Evolutionary conservation across 2,329 filamentous ascomycete genomes (phyloP).

Genomic region (Penicillium brasilianum): DNA sequence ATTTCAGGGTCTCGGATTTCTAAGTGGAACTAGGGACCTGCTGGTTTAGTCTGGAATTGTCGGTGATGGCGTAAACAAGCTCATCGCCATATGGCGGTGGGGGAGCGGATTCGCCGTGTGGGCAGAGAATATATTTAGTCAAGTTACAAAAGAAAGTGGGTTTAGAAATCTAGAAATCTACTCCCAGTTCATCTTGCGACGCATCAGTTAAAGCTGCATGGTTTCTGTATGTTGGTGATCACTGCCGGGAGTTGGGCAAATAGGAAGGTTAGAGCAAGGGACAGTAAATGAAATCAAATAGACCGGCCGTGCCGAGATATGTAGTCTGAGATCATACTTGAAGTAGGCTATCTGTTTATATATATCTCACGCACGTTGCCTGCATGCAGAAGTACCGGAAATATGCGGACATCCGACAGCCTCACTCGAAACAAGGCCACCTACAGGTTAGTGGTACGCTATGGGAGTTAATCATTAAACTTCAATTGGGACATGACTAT

Average conservation of each 20-base stretch:
- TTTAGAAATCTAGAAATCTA: background rate
- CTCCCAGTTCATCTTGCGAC: background rate
- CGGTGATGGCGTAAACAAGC: conserved; percentile 14
- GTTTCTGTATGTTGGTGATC: background rate
- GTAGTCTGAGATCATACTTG: conserved; percentile 1
- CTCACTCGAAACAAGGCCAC: conserved; percentile 1
- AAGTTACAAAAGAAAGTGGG: background rate
- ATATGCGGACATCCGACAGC: background rate
- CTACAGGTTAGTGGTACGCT: background rate
- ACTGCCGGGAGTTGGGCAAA: background rate
- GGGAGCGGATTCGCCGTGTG: background rate
- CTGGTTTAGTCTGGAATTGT: background rate
- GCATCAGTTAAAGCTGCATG: background rate
- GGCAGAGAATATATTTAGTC: background rate
- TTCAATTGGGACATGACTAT: background rate
- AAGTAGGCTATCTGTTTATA: background rate
- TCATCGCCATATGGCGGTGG: conserved; percentile 14
- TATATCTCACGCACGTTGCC: conserved; percentile 6
- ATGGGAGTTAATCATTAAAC: background rate
- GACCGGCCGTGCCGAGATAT: background rate
- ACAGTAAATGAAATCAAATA: background rate
- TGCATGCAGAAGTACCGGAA: conserved; percentile 2
- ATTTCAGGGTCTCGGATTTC: conserved; percentile 1
- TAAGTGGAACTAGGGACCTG: background rate
- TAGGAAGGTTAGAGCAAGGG: background rate